A percentile compares a stretch with the other conserved stretches of the same genome.
phyloP scores from a whole-genome alignment of 129 eudicot genomes.

The Mikania micrantha region DNA sequence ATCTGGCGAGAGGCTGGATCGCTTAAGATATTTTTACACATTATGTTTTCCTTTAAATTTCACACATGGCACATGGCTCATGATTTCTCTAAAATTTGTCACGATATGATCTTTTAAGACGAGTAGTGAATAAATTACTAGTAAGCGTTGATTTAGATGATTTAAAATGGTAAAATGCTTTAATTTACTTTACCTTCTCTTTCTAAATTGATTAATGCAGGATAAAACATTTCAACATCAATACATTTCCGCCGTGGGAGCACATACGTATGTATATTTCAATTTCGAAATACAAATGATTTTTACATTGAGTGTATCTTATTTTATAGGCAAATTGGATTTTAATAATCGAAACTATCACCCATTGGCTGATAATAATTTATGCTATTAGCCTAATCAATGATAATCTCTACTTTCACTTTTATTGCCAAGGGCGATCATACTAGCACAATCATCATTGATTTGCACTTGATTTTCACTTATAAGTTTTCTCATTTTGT shows the following conservation, averaged over 20 bases:
- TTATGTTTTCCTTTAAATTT: neutral
- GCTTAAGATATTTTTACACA: no score
- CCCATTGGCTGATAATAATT: no score
- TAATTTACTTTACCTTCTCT: neutral
- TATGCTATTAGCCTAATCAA: no score
- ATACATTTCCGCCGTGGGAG: slow-evolving; percentile 70
- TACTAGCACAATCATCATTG: no score
- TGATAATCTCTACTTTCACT: no score
- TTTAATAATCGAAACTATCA: no score
- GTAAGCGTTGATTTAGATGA: neutral
- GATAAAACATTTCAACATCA: slow-evolving; percentile 96
- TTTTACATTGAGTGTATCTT: neutral
- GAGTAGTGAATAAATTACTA: neutral
- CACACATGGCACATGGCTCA: neutral
- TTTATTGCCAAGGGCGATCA: no score
- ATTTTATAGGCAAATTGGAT: no score
- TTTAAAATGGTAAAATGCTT: neutral
- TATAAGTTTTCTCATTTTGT: no score
- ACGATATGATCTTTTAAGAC: neutral
- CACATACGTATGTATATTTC: slow-evolving; percentile 71
- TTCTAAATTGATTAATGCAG: slow-evolving; percentile 35
- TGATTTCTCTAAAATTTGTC: neutral
- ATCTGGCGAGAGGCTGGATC: no score
- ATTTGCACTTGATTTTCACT: no score
- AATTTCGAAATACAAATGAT: neutral